These are phyloP conservation scores for Macrolepiota albuminosa DNA, from an alignment of 768 basidiomycete genomes.

Conservation along the genomic window DNA sequence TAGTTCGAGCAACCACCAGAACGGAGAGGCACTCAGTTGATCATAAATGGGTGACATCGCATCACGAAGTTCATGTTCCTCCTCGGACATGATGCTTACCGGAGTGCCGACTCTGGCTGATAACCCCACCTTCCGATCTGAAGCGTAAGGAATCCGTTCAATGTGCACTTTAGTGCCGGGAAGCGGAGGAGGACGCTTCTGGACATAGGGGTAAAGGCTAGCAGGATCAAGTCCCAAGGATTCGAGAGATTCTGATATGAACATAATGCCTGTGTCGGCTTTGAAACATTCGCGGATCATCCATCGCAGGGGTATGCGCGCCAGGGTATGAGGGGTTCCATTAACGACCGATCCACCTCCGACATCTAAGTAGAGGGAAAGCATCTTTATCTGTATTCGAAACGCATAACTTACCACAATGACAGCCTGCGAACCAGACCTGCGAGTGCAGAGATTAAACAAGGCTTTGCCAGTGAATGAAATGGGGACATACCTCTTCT, in stretches of 20 bases:
- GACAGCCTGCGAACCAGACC: conserved; percentile 47
- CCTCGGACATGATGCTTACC: conserved; percentile 27
- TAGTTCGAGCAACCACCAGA: conserved; percentile 64
- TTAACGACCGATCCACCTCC: conserved; percentile 49
- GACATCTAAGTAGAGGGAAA: conserved; percentile 31
- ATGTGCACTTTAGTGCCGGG: conserved; percentile 16
- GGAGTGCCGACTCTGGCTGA: neutral
- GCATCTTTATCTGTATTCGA: neutral
- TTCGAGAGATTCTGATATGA: conserved; percentile 39
- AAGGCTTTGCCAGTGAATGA: neutral
- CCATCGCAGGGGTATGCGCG: conserved; percentile 56
- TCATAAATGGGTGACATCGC: conserved; percentile 46
- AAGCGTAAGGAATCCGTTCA: conserved; percentile 12
- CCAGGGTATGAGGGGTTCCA: conserved; percentile 34
- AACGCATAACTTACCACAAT: conserved; percentile 23
- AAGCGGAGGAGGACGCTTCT: conserved; percentile 26
- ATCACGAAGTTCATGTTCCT: conserved; percentile 50
- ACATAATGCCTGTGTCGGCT: conserved; percentile 52
- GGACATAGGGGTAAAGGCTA: conserved; percentile 30
- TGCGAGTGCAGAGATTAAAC: neutral
- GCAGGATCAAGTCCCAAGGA: conserved; percentile 36
- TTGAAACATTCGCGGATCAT: conserved; percentile 68
- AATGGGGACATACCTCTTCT: conserved; percentile 26
- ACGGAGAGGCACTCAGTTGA: conserved; percentile 32
- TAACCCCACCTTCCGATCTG: neutral